These are phyloP conservation scores for Sporothrix dimorphospora DNA, from an alignment of 2,329 filamentous ascomycete genomes.

Conservation along the genomic window DNA sequence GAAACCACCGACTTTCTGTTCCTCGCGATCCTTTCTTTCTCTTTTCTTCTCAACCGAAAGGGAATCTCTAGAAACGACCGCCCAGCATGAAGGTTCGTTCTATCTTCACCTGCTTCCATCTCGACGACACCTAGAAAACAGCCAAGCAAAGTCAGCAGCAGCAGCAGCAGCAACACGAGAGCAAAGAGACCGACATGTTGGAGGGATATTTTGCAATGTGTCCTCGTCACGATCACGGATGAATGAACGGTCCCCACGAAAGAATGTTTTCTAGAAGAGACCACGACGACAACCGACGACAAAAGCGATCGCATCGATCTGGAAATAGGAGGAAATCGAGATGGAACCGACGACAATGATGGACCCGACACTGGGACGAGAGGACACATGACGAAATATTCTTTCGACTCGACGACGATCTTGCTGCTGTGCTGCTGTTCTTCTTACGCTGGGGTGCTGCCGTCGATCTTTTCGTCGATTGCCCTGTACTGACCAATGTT, in stretches of 20 bases:
- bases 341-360: background rate
- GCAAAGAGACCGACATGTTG: background rate
- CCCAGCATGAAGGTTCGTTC: constrained; percentile 35
- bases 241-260: background rate
- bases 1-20: constrained; percentile 29
- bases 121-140: constrained; percentile 1
- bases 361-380: background rate
- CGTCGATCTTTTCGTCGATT: background rate
- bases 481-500: constrained; percentile 41
- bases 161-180: background rate
- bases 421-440: constrained; percentile 3
- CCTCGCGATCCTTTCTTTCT: constrained; percentile 29
- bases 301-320: background rate
- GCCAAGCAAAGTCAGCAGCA: constrained; percentile 13
- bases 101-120: background rate
- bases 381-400: background rate
- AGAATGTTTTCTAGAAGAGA: background rate
- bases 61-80: constrained; percentile 23
- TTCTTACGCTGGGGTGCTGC: background rate
- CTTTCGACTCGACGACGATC: background rate
- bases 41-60: constrained; percentile 27
- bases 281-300: background rate
- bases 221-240: background rate
- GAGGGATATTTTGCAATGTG: background rate
- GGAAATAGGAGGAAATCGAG: background rate